These are phyloP conservation scores for Spencermartinsiella ligniputridi DNA, from an alignment of 1,139 yeast species.

Conservation along the genomic window DNA sequence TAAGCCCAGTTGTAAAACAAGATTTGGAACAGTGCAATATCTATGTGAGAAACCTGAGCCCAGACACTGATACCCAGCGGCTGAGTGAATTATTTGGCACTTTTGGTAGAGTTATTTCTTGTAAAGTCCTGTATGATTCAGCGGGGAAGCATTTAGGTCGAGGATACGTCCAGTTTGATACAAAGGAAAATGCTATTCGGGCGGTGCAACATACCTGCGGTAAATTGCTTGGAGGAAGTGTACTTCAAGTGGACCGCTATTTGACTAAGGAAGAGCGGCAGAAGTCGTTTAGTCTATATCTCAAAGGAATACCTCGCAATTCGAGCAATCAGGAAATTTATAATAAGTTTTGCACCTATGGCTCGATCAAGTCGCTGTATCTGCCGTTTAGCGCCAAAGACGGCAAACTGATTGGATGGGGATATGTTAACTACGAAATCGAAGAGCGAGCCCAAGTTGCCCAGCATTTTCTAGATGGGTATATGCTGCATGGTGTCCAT, in stretches of 20 bases:
- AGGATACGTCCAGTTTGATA: constrained; percentile 86
- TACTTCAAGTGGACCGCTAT: constrained; percentile 82
- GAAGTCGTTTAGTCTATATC: constrained; percentile 75
- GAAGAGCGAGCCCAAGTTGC: constrained; percentile 10
- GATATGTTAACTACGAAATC: constrained; percentile 15
- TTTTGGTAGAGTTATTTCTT: constrained; percentile 77
- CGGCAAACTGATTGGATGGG: constrained; percentile 18
- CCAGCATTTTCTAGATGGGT: constrained; percentile 8
- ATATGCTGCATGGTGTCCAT: constrained; percentile 3
- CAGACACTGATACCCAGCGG: constrained; percentile 83
- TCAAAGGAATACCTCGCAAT: constrained; percentile 65
- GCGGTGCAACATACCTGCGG: constrained; percentile 88
- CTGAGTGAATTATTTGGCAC: constrained; percentile 83
- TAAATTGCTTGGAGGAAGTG: constrained; percentile 81
- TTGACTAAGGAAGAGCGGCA: constrained; percentile 77
- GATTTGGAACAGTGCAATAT: constrained; percentile 15
- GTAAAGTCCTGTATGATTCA: constrained; percentile 82
- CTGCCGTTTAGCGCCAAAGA: constrained; percentile 9
- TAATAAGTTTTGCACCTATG: constrained; percentile 56
- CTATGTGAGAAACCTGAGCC: constrained; percentile 50
- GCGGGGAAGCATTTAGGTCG: constrained; percentile 76
- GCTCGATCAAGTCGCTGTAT: constrained; percentile 57
- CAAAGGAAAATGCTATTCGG: constrained; percentile 74
- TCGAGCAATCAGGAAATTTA: constrained; percentile 55
- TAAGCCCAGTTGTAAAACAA: constrained; percentile 19